phyloP scores from a whole-genome alignment of 768 basidiomycete genomes.

The Chalciporus chontae region DNA sequence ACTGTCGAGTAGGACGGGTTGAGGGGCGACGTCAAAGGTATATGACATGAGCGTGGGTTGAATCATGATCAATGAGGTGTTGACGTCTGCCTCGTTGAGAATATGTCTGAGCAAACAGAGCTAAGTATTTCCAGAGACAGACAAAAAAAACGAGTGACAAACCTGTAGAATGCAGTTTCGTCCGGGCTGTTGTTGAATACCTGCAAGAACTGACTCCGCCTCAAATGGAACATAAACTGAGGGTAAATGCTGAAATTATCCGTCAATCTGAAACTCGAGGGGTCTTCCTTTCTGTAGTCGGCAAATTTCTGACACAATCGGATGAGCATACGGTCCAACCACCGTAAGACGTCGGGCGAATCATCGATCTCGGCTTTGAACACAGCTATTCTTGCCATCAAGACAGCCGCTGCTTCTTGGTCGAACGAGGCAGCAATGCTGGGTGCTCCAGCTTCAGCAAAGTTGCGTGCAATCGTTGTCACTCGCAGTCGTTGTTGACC shows the following conservation, averaged over 20 bases:
- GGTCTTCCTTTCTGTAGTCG: constrained; percentile 97
- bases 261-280: constrained; percentile 84
- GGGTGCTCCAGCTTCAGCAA: constrained; percentile 95
- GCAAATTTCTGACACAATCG: constrained; percentile 99
- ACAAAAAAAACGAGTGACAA: constrained; percentile 18
- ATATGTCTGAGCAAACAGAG: constrained; percentile 62
- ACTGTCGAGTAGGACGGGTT: constrained; percentile 94
- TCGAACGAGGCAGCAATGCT: constrained; percentile 93
- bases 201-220: constrained; percentile 96
- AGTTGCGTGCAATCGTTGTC: constrained; percentile 97
- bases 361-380: constrained; percentile 99
- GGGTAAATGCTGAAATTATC: constrained; percentile 99
- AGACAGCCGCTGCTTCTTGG: constrained; percentile 94
- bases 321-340: constrained; percentile 99
- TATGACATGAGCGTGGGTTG: constrained; percentile 99
- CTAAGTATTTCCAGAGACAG: not conserved
- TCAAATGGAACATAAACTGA: constrained; percentile 99
- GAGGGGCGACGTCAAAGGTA: constrained; percentile 85
- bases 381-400: constrained; percentile 98
- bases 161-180: constrained; percentile 98
- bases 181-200: constrained; percentile 99
- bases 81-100: constrained; percentile 95
- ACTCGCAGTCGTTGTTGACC: constrained; percentile 95
- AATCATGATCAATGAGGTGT: constrained; percentile 99
- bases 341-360: constrained; percentile 91